phyloP scores from a whole-genome alignment of 2,329 filamentous ascomycete species.

The Hypoxylon sp. region DNA sequence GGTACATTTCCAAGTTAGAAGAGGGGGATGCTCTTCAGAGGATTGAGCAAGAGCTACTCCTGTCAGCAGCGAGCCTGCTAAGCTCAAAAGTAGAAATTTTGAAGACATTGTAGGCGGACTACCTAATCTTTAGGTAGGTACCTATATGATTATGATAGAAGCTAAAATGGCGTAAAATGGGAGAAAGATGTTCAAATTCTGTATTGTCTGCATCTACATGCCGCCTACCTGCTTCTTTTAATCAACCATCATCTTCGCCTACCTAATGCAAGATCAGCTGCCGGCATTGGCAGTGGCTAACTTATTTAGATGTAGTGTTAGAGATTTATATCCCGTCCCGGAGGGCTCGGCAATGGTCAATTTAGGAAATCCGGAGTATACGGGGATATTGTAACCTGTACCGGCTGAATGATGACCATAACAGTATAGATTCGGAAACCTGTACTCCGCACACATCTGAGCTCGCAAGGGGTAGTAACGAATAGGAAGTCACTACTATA shows the following conservation, averaged over 20 bases:
- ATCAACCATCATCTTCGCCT: too few relatives aligned
- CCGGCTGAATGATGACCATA: slow-evolving; percentile 29
- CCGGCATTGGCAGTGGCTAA: too few relatives aligned
- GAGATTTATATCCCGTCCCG: slow-evolving; percentile 12
- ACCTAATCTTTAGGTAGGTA: background rate
- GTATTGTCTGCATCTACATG: too few relatives aligned
- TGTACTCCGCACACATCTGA: too few relatives aligned
- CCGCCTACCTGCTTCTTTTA: slow-evolving; percentile 10
- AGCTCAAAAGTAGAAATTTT: slow-evolving; percentile 14
- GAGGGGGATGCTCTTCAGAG: slow-evolving; percentile 22
- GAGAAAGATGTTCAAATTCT: slow-evolving; percentile 1
- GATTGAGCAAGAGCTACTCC: slow-evolving; percentile 12
- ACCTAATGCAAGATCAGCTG: too few relatives aligned
- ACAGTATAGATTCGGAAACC: too few relatives aligned
- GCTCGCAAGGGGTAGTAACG: too few relatives aligned
- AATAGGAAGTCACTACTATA: too few relatives aligned
- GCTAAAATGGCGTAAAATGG: slow-evolving; percentile 2
- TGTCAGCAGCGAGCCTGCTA: slow-evolving; percentile 16
- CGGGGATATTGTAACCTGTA: slow-evolving; percentile 20
- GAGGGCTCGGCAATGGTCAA: slow-evolving; percentile 9
- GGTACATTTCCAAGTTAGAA: slow-evolving; percentile 28
- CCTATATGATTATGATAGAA: background rate
- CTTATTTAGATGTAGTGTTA: slow-evolving; percentile 24
- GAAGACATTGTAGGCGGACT: slow-evolving; percentile 14
- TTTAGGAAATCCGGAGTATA: slow-evolving; percentile 22